A percentile compares a stretch with the other conserved stretches of the same genome.
Conservation (phyloP, 2,329 filamentous ascomycete species). For the Eurotiales sp. region DNA sequence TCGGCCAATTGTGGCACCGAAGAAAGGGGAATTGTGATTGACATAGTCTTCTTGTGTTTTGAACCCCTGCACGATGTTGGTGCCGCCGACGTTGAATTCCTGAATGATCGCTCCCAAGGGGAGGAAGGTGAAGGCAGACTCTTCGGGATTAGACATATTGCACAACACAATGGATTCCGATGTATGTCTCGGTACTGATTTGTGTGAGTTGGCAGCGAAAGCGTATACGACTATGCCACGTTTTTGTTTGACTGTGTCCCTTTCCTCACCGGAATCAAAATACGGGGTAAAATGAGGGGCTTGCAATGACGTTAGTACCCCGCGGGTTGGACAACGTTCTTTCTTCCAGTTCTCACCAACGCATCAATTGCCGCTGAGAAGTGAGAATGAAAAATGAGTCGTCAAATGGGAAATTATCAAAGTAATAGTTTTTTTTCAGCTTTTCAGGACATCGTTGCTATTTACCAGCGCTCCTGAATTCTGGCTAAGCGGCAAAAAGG, state of each 20-base stretch:
- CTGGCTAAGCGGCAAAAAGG: neutral
- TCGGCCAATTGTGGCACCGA: constrained; percentile 89
- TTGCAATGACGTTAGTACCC: neutral
- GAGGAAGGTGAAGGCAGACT: constrained; percentile 43
- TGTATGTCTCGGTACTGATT: too few species aligned
- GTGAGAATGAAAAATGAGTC: neutral
- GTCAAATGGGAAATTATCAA: neutral
- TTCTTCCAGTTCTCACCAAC: neutral
- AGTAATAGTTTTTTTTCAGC: too few species aligned
- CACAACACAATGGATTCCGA: too few species aligned
- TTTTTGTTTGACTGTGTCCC: too few species aligned
- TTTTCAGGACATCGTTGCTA: neutral
- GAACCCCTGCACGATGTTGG: constrained; percentile 89
- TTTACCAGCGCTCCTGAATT: neutral
- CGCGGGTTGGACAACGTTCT: neutral
- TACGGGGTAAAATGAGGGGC: neutral
- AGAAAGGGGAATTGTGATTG: constrained; percentile 71
- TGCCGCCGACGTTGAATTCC: constrained; percentile 69
- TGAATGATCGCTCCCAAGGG: constrained; percentile 52
- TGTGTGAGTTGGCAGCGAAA: neutral
- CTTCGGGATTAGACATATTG: constrained; percentile 21
- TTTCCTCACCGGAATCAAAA: too few species aligned
- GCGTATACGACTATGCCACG: neutral
- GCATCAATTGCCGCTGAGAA: neutral
- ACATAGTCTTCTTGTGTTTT: constrained; percentile 70